Percentiles rank a stretch among this genome's conserved stretches.
These are phyloP conservation scores for Cladophialophora carrionii DNA, from an alignment of 2,329 filamentous ascomycete genomes.

Conservation along the genomic window DNA sequence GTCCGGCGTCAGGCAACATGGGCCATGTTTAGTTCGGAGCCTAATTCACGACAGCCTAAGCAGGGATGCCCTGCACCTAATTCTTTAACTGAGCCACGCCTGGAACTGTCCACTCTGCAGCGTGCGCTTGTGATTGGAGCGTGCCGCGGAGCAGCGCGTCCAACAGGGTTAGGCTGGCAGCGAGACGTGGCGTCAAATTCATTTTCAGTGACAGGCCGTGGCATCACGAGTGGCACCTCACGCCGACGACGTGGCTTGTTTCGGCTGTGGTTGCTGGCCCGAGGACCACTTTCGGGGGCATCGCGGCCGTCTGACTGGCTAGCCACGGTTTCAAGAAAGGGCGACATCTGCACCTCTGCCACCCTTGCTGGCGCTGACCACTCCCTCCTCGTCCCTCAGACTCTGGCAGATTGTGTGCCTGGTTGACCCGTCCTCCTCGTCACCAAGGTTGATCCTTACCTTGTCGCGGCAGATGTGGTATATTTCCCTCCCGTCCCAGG, in stretches of 20 bases:
- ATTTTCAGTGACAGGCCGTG: conserved; percentile 10
- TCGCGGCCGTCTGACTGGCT: conserved; percentile 7
- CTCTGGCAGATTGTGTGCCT: background rate
- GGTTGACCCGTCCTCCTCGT: conserved; percentile 8
- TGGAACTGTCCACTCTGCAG: background rate
- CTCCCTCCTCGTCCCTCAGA: background rate
- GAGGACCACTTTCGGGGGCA: conserved; percentile 4
- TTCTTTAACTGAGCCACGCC: conserved; percentile 26
- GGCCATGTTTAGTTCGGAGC: conserved; percentile 22
- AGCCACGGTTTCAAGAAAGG: conserved; percentile 10
- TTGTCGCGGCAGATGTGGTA: conserved; percentile 3
- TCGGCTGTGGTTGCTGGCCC: conserved; percentile 5
- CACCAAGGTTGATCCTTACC: conserved; percentile 13
- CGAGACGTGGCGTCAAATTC: conserved; percentile 29
- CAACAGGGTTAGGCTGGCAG: conserved; percentile 14
- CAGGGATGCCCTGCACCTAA: conserved; percentile 14
- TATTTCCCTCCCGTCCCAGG: conserved; percentile 3
- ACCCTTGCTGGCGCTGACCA: conserved; percentile 1
- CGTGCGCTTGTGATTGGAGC: conserved; percentile 18
- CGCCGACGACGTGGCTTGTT: conserved; percentile 18
- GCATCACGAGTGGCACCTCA: conserved; percentile 12
- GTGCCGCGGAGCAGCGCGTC: conserved; percentile 16
- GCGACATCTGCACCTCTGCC: conserved; percentile 5
- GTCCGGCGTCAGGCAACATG: conserved; percentile 10
- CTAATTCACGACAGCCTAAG: conserved; percentile 20